Base-by-base conservation (phyloP, 2,329 filamentous ascomycete genomes). In the Aschersonia sp. region DNA sequence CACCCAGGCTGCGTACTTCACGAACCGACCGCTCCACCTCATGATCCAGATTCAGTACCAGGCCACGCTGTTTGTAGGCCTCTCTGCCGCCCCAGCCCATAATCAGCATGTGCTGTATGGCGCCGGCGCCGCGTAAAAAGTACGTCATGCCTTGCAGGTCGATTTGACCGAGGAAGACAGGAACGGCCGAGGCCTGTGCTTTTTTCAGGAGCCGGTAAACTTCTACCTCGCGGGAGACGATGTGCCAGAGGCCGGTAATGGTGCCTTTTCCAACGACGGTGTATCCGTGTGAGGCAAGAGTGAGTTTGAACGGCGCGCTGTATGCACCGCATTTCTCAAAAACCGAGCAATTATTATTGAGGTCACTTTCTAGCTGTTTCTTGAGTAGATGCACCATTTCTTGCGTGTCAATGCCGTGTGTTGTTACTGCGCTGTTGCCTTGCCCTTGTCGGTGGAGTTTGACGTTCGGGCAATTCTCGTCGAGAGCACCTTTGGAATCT, bases 201-300 rank as follows among this genome's bases (percentile, higher is more conserved):
- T 45, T 45, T 39, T 32, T 11, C 12, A 48, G 35, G 35, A 48
- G 43, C 12, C 42, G 10, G 37, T 48, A 48, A 6, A 42, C 22
- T 9, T 45, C 5, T n/a, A 30, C 35, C 39, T 48, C 46, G 4
- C 30, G 32, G 43, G 42, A 45, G 5, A 48, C 46, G 43, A 39
- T 41, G 4, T 6, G 10, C 46, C 46, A 48, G 22, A 39, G 32
- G 4, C 14, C 33, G 14, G 33, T 11, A 33, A n/a, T 49, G 5
- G 43, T 49, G 33, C 47, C 43, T 46, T 49, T 49, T 6, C 43
- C 47, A 10, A 46, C 47, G 10, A 49, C 37, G 14, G 47, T 49
- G 31, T 49, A 49, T 10, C 47, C 47, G 40, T 49, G 40, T 11
- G 47, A 30, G 29, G 43, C 35, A 4, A 22, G 29, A 31, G 47